Base-by-base conservation (phyloP, 208 protist genomes). In the Trypanosoma avium region DNA sequence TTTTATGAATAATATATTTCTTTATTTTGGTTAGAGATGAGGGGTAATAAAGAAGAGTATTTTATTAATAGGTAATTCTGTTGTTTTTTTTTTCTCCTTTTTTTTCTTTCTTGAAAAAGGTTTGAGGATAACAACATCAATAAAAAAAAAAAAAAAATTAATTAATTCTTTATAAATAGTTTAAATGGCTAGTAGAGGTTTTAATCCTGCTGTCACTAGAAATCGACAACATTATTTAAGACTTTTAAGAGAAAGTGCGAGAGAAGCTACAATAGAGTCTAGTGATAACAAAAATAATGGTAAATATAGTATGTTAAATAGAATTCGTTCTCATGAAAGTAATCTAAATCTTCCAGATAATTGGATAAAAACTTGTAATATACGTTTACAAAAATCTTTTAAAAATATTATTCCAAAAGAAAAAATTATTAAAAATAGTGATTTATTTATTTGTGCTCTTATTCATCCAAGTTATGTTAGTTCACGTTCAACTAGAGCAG, bases 391-490 rank as follows among this genome's bases (percentile, higher is more conserved):
- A 27, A 27, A 35, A 13, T 66, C 77, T 6, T 69, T 82, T 26
- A 60, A 75, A 19, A 82, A 70, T n/a, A 49, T 94, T 12, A 73
- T 91, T 24, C 61, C 75, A 32, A 50, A 21, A 21, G 47, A 61
- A 26, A 47, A 61, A 19, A 19, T 86, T 21, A 38, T 38, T n/a
- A n/a, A n/a, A 0, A 24, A 53, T 38, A 78, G 53, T 12, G 89
- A 95, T 55, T 74, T 76, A 40, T 90, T 93, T 72, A 61, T 88
- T 24, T 87, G 83, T 63, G 68, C 85, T 0, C 67, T 95, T 17
- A 75, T 95, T 19, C 89, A 95, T 45, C 89, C 89, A 6, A 87
- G 77, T 36, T 92, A 82, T 56, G 67, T 88, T 5, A 61, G 40
- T 21, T 40, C 17, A 12, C 63, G 58, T 22, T 64, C 50, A 12